Evolutionary conservation across 2,329 filamentous ascomycete genomes (phyloP).

Genomic region (Bipolaris zeicola): DNA sequence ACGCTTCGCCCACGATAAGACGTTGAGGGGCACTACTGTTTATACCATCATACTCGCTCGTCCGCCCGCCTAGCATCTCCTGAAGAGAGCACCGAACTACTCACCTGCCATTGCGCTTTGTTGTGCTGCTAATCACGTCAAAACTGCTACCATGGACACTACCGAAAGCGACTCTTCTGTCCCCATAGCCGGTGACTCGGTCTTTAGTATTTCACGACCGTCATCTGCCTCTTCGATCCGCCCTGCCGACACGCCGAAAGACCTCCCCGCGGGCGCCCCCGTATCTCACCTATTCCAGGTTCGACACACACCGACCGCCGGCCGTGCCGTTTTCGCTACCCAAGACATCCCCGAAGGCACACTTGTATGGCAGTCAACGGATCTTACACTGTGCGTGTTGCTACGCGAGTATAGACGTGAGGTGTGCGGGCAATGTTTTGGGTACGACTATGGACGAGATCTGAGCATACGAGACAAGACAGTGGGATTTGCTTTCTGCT

Average conservation of each 20-base stretch:
- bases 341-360: conserved; percentile 43
- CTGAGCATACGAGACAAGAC: conserved; percentile 46
- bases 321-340: conserved; percentile 53
- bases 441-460: conserved; percentile 52
- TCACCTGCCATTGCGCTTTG: background rate
- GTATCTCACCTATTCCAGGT: conserved; percentile 45
- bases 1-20: background rate
- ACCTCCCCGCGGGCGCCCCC: conserved; percentile 31
- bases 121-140: conserved; percentile 8
- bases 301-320: conserved; percentile 49
- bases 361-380: conserved; percentile 45
- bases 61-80: conserved; percentile 3
- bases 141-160: conserved; percentile 14
- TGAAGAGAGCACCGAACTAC: background rate
- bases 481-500: conserved; percentile 54
- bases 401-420: conserved; percentile 55
- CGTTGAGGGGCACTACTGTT: conserved; percentile 1
- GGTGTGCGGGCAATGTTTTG: conserved; percentile 56
- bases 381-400: conserved; percentile 50
- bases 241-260: conserved; percentile 6
- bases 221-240: conserved; percentile 21
- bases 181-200: conserved; percentile 14
- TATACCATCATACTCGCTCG: conserved; percentile 1
- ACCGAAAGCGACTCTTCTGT: conserved; percentile 16
- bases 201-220: conserved; percentile 21